Evolutionary conservation across 768 basidiomycete species (phyloP), one percentile per base, ranked within the genome.

Genomic region (Termitomyces sp.): DNA sequence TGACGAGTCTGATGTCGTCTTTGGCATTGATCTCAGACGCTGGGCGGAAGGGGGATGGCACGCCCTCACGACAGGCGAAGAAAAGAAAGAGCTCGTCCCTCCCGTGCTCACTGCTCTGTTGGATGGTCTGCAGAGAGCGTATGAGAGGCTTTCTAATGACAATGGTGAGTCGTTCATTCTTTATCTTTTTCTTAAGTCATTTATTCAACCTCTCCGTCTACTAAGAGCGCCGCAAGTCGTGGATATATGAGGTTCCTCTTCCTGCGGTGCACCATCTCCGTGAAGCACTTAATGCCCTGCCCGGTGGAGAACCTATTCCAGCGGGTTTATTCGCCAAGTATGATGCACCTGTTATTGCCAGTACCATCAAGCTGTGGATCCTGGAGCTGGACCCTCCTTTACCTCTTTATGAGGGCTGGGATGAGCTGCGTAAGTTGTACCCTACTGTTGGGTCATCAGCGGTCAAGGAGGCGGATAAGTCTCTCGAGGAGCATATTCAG

Each of bases 241-340:
- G 95, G 95, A 91, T 98, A 55, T 98, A 97, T 72, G 93, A 98
- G 65, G 90, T 92, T 4, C 94, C 95, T 1, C 80, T 98, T 6
- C 77, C 85, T 1, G 84, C 85, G 27, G 82, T 90, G 16, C 95
- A 98, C 66, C 88, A 89, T 59, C 84, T 98, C 33, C 87, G 95
- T 58, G 91, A 94, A 72, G 79, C 80, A 6, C 76, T 98, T 55
- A 96, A 97, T 68, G 83, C 80, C 11, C 73, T 90, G n/a, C 86
- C 82, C 7, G 69, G 79, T 53, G 80, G 78, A 30, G 76, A 79
- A 56, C 70, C 87, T 22, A 82, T 90, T 62, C 75, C 91, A 16
- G 24, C 65, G 0, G 78, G 79, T 30, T 46, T 83, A 22, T 67
- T 82, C 20, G 77, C 78, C 30, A 86, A 86, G 62, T 93, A 89